These are phyloP conservation scores for Irpex rosettiformis DNA, from an alignment of 1,284 basidiomycete species.

Conservation along the genomic window DNA sequence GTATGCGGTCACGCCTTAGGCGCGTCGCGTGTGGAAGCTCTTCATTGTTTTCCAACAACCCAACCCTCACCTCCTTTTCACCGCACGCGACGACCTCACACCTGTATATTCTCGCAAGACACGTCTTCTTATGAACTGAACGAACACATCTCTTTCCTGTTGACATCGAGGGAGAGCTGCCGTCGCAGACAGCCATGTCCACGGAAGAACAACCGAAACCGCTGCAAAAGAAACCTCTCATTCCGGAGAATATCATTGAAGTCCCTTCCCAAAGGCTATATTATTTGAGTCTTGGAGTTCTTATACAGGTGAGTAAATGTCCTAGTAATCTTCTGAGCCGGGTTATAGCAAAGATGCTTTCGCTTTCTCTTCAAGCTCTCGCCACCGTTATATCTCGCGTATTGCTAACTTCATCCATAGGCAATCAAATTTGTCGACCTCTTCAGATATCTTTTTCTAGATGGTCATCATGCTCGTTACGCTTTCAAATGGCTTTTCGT, in stretches of 20 bases:
- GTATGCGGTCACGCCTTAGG: background rate
- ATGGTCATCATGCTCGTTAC: slow-evolving; percentile 31
- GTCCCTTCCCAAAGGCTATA: slow-evolving; percentile 48
- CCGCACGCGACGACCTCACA: background rate
- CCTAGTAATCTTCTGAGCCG: too few relatives aligned
- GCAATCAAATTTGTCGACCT: slow-evolving; percentile 68
- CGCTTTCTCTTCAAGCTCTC: background rate
- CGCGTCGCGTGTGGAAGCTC: background rate
- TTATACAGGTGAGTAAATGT: slow-evolving; percentile 39
- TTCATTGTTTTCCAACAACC: background rate
- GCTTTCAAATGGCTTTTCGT: slow-evolving; percentile 69
- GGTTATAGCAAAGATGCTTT: too few relatives aligned
- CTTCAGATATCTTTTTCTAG: slow-evolving; percentile 45
- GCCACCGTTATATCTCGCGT: background rate
- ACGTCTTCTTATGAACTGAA: background rate
- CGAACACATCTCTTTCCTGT: background rate
- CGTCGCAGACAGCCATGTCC: slow-evolving; percentile 16
- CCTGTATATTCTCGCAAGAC: background rate
- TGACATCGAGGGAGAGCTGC: background rate
- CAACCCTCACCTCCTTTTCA: background rate
- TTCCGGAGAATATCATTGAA: slow-evolving; percentile 34
- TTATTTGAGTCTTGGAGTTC: slow-evolving; percentile 38
- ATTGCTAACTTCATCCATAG: slow-evolving; percentile 30
- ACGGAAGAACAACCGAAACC: slow-evolving; percentile 13
- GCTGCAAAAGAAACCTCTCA: slow-evolving; percentile 19